Percentiles rank a stretch among this genome's conserved stretches.
phyloP scores from a whole-genome alignment of 495 filamentous ascomycete genomes.

The Trichoderma reesei region DNA sequence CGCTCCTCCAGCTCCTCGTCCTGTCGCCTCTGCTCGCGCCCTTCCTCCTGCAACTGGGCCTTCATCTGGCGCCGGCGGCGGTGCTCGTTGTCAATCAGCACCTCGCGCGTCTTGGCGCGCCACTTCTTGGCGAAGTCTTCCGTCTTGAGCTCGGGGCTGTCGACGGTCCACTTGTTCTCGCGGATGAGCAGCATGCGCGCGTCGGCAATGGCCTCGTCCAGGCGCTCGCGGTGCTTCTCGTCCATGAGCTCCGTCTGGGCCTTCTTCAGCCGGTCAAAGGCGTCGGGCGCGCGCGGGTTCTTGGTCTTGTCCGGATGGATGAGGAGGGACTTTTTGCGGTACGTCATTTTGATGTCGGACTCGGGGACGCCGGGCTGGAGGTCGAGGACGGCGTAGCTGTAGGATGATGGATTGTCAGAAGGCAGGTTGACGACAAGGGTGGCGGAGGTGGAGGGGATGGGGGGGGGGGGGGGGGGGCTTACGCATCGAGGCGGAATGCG shows the following conservation, averaged over 20 bases:
- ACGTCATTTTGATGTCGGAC: conserved; percentile 87
- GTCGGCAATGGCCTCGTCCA: conserved; percentile 94
- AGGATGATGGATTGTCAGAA: conserved; percentile 6
- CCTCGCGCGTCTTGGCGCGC: conserved; percentile 83
- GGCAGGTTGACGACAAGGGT: too few relatives aligned
- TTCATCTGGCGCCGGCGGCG: conserved; percentile 76
- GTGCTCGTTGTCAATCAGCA: conserved; percentile 88
- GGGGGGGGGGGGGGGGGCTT: conserved; percentile 19
- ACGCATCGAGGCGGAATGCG: conserved; percentile 86
- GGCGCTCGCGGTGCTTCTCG: conserved; percentile 73
- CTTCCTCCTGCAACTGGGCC: conserved; percentile 94
- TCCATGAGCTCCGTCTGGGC: conserved; percentile 86
- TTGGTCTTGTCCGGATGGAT: conserved; percentile 98
- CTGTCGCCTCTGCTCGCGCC: conserved; percentile 73
- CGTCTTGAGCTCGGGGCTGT: conserved; percentile 76
- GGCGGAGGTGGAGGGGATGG: not conserved
- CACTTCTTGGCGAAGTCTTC: conserved; percentile 73
- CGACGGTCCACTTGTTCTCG: conserved; percentile 83
- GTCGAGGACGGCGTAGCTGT: conserved; percentile 85
- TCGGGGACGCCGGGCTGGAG: conserved; percentile 92
- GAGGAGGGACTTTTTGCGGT: conserved; percentile 91
- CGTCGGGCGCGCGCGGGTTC: conserved; percentile 84
- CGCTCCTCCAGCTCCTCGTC: conserved; percentile 80
- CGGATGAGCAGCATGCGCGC: conserved; percentile 90
- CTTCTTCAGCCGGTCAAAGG: conserved; percentile 94